phyloP scores from a whole-genome alignment of 2,329 filamentous ascomycete species.

The Colletotrichum zoysiae region DNA sequence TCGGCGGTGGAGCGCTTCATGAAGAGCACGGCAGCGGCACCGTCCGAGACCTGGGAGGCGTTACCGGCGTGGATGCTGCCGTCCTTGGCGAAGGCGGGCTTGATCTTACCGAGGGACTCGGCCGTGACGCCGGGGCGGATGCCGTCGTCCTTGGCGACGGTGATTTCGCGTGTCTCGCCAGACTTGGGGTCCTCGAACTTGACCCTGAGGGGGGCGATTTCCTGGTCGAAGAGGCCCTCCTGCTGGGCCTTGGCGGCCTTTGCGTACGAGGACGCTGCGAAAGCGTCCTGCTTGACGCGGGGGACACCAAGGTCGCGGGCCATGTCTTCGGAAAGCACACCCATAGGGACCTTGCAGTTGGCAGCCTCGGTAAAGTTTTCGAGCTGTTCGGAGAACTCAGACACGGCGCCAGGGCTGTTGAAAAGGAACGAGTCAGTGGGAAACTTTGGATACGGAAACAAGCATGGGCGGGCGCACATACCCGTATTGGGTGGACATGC shows the following conservation, averaged over 20 bases:
- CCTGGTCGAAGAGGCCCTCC: conserved; percentile 90
- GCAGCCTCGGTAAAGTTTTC: conserved; percentile 84
- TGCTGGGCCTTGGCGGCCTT: conserved; percentile 90
- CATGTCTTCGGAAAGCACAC: conserved; percentile 93
- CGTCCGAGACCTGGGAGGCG: conserved; percentile 94
- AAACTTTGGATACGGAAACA: not conserved
- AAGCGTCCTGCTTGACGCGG: conserved; percentile 85
- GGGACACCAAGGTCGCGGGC: conserved; percentile 83
- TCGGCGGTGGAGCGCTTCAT: conserved; percentile 96
- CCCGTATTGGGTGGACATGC: conserved; percentile 95
- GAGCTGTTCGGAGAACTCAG: conserved; percentile 91
- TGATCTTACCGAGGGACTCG: conserved; percentile 92
- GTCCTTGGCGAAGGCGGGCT: conserved; percentile 89
- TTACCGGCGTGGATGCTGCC: conserved; percentile 97
- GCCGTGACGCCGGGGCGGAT: conserved; percentile 86
- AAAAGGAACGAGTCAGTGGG: conserved; percentile 12
- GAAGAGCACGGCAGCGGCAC: conserved; percentile 92
- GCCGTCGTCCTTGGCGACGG: conserved; percentile 88
- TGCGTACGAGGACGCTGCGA: conserved; percentile 92
- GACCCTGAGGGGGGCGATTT: conserved; percentile 89
- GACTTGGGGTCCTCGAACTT: conserved; percentile 93
- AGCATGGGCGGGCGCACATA: conserved; percentile 54
- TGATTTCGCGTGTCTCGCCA: conserved; percentile 85
- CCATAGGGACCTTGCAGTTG: conserved; percentile 99
- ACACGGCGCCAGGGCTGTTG: conserved; percentile 84